phyloP scores from a whole-genome alignment of 1,284 basidiomycete species.

The Malassezia vespertilionis region DNA sequence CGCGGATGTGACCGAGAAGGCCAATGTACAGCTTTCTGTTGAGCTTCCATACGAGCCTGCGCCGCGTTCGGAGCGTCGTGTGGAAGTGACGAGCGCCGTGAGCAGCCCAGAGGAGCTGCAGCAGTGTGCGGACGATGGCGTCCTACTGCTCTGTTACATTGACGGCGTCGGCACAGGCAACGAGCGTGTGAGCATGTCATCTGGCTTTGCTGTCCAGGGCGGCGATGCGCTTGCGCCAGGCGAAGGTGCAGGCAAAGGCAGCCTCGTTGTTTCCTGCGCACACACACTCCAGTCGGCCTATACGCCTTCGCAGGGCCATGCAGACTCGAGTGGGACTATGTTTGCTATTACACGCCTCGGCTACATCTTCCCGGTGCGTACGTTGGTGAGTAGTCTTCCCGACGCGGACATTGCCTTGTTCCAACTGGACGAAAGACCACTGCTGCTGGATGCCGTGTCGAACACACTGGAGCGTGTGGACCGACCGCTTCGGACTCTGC shows the following conservation, averaged over 20 bases:
- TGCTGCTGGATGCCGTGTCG: constrained; percentile 16
- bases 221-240: constrained; percentile 24
- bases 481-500: constrained; percentile 51
- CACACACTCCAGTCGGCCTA: constrained; percentile 51
- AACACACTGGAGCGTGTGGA: background rate
- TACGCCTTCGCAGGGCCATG: background rate
- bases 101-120: constrained; percentile 28
- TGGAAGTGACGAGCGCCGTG: constrained; percentile 25
- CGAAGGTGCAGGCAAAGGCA: constrained; percentile 43
- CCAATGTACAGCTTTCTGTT: constrained; percentile 25
- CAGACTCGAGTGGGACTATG: constrained; percentile 22
- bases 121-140: constrained; percentile 47
- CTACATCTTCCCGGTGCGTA: constrained; percentile 51
- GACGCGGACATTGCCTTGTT: constrained; percentile 55
- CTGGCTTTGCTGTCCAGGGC: constrained; percentile 55
- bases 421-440: constrained; percentile 25
- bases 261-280: constrained; percentile 56
- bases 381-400: constrained; percentile 56
- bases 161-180: constrained; percentile 39
- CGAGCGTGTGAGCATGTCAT: constrained; percentile 55
- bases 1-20: background rate
- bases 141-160: constrained; percentile 58
- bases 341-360: constrained; percentile 47
- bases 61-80: constrained; percentile 24
- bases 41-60: constrained; percentile 40